A percentile compares a stretch with the other conserved stretches of the same genome.
Conservation (phyloP, 805 yeast species). For the Yamadazyma akitaensis region DNA sequence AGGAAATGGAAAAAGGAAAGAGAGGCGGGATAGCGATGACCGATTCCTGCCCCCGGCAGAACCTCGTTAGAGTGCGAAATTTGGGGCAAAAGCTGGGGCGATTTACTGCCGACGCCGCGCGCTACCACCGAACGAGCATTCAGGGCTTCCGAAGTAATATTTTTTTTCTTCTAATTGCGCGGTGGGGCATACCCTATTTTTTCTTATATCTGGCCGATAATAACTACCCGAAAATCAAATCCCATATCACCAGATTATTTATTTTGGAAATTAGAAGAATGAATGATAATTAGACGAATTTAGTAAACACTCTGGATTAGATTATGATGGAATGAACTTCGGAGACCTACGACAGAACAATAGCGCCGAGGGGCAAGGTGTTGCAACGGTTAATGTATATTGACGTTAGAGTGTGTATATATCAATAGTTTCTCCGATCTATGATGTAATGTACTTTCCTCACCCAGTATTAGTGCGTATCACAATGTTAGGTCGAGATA, state of each 20-base stretch:
- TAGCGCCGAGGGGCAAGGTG: not conserved
- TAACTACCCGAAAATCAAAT: too few species aligned
- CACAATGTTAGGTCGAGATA: not conserved
- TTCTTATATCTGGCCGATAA: too few species aligned
- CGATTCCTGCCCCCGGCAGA: not conserved
- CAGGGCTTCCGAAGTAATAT: not conserved
- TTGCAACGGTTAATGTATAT: not conserved
- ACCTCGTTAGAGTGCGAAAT: not conserved
- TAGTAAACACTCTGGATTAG: too few species aligned
- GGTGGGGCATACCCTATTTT: too few species aligned
- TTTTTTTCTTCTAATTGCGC: not conserved
- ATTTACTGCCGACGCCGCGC: too few species aligned
- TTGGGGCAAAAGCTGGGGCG: not conserved
- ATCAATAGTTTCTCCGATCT: slow-evolving; percentile 2
- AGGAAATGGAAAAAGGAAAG: slow-evolving; percentile 9
- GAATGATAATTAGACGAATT: too few species aligned
- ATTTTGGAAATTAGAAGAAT: too few species aligned
- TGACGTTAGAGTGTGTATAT: slow-evolving; percentile 3
- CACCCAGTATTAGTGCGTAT: not conserved
- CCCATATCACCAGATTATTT: too few species aligned
- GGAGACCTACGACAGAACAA: not conserved
- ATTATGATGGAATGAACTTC: not conserved
- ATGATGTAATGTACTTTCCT: not conserved
- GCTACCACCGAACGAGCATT: not conserved
- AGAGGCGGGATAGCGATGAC: slow-evolving; percentile 6